A percentile compares a stretch with the other conserved stretches of the same genome.
phyloP scores from a whole-genome alignment of 768 basidiomycete genomes.

The Kwoniella sp. region DNA sequence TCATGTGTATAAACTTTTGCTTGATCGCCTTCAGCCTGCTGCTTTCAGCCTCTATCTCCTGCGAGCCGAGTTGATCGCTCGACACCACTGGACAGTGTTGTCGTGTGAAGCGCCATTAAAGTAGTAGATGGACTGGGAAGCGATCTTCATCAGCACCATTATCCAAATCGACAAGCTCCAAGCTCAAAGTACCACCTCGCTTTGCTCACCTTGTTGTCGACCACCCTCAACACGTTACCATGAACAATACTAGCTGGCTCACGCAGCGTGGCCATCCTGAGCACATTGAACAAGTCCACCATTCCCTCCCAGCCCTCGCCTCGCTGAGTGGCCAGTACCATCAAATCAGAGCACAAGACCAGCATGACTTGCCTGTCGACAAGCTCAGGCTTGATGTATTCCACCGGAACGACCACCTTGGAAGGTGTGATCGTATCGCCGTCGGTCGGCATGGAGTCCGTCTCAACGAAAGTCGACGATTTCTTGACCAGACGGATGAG shows the following conservation, averaged over 20 bases:
- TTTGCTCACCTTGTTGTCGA: slow-evolving; percentile 55
- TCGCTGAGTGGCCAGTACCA: slow-evolving; percentile 87
- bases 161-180: no score
- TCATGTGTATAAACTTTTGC: neutral
- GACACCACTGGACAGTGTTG: slow-evolving; percentile 36
- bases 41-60: slow-evolving; percentile 16
- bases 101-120: slow-evolving; percentile 36
- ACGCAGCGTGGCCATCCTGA: slow-evolving; percentile 89
- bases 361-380: slow-evolving; percentile 58
- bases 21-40: no score
- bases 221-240: slow-evolving; percentile 63
- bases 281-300: slow-evolving; percentile 94
- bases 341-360: slow-evolving; percentile 69
- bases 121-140: slow-evolving; percentile 47
- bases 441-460: slow-evolving; percentile 51
- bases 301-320: slow-evolving; percentile 71
- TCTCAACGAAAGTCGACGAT: slow-evolving; percentile 76
- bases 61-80: slow-evolving; percentile 48
- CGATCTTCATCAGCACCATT: neutral
- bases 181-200: neutral
- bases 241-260: slow-evolving; percentile 89
- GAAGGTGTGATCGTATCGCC: slow-evolving; percentile 57
- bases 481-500: slow-evolving; percentile 91
- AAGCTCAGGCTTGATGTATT: slow-evolving; percentile 82
- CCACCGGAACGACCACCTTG: slow-evolving; percentile 80